Conservation (phyloP, 306 rosid genomes). For the Erythrophleum fordii region DNA sequence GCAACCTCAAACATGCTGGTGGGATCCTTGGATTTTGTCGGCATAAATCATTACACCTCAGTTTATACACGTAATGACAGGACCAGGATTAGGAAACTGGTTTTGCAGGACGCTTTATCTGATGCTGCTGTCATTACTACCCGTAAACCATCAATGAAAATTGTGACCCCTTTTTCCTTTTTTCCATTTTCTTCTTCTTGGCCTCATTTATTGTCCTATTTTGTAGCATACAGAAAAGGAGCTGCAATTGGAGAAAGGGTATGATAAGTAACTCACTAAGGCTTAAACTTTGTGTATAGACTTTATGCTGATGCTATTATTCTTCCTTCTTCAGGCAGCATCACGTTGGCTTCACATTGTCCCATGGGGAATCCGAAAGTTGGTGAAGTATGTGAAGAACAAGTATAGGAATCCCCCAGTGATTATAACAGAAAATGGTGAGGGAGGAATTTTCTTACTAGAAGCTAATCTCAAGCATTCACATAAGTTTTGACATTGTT, state of each 20-base stretch:
- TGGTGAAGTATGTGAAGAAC: conserved; percentile 64
- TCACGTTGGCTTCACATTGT: conserved; percentile 86
- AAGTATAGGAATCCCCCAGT: conserved; percentile 74
- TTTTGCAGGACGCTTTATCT: conserved; percentile 71
- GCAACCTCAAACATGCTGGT: conserved; percentile 51
- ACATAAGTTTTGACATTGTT: conserved; percentile 8
- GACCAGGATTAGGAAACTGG: conserved; percentile 58
- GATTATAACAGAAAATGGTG: conserved; percentile 86
- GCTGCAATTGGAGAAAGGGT: conserved; percentile 87
- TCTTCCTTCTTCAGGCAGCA: conserved; percentile 68
- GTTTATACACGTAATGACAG: conserved; percentile 83
- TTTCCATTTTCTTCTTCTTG: conserved; percentile 17
- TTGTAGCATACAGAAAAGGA: conserved; percentile 66
- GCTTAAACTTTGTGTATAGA: conserved; percentile 13
- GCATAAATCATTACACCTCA: conserved; percentile 89
- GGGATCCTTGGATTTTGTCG: conserved; percentile 82
- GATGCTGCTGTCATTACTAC: conserved; percentile 85
- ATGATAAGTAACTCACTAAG: conserved; percentile 41
- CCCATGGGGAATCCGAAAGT: conserved; percentile 90
- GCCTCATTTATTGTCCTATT: conserved; percentile 25
- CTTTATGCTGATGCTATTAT: neutral
- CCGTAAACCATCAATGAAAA: conserved; percentile 53
- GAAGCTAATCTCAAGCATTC: neutral
- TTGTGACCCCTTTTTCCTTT: neutral
- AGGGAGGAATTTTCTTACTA: conserved; percentile 32